Evolutionary conservation across 1,139 yeast genomes (phyloP).

Genomic region (Pichia sp.): DNA sequence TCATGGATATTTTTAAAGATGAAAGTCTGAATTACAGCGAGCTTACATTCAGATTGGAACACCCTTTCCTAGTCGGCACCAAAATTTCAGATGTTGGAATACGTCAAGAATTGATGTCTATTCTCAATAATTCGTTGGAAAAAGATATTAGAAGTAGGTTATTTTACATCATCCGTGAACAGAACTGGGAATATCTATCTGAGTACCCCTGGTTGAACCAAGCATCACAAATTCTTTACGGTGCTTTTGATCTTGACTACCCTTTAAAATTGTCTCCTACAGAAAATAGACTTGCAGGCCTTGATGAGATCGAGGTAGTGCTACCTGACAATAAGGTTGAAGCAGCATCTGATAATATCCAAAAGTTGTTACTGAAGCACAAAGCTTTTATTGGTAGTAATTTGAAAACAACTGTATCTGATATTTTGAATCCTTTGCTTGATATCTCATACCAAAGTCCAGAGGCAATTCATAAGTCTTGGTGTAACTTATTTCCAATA

Average conservation of each 20-base stretch:
- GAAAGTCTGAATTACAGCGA: conserved; percentile 78
- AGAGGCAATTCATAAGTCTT: conserved; percentile 73
- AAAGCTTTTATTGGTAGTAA: conserved; percentile 35
- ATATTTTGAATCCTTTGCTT: conserved; percentile 63
- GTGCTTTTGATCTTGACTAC: conserved; percentile 58
- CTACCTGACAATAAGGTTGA: conserved; percentile 18
- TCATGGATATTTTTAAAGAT: conserved; percentile 84
- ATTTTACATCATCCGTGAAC: conserved; percentile 82
- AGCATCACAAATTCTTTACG: conserved; percentile 81
- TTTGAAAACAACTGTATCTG: conserved; percentile 49
- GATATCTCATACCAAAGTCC: conserved; percentile 83
- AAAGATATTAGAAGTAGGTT: conserved; percentile 73
- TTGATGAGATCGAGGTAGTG: conserved; percentile 44
- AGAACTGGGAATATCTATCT: conserved; percentile 93
- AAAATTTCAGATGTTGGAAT: conserved; percentile 72
- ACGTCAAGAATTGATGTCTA: conserved; percentile 73
- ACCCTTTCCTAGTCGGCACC: conserved; percentile 93
- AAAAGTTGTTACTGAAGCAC: conserved; percentile 47
- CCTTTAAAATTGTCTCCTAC: conserved; percentile 41
- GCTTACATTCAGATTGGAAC: conserved; percentile 92
- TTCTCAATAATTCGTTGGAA: conserved; percentile 77
- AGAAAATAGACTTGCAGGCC: conserved; percentile 54
- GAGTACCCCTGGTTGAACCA: conserved; percentile 95
- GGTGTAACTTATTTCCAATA: conserved; percentile 81
- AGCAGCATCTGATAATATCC: conserved; percentile 20